Percentiles rank a stretch among this genome's conserved stretches.
Evolutionary conservation across 2,329 filamentous ascomycete genomes (phyloP).

Genomic region (Fusarium protoensiforme): DNA sequence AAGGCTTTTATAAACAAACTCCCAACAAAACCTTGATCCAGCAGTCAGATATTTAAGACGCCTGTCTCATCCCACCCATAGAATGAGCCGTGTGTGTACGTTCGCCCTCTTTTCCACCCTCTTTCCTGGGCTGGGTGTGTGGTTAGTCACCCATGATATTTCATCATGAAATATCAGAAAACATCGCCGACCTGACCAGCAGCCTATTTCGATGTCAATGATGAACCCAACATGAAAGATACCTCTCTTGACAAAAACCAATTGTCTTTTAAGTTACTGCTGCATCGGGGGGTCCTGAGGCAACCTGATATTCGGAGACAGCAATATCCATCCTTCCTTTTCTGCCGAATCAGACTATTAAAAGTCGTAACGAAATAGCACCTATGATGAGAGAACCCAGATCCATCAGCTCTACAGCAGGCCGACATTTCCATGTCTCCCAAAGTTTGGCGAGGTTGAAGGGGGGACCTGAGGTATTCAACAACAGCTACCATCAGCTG

Average conservation of each 20-base stretch:
- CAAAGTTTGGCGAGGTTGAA: background rate
- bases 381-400: background rate
- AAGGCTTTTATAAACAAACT: background rate
- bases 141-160: background rate
- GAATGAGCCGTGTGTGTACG: background rate
- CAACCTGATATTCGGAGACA: background rate
- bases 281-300: background rate
- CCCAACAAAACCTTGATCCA: background rate
- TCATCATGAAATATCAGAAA: background rate
- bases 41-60: background rate
- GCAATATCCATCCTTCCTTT: background rate
- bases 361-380: background rate
- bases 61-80: background rate
- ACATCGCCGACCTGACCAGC: background rate
- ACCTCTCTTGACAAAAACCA: background rate
- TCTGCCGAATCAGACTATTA: background rate
- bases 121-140: background rate
- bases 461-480: background rate
- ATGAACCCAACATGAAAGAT: background rate
- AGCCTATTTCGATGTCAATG: background rate
- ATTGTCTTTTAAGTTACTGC: background rate
- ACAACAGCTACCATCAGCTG: background rate
- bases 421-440: background rate
- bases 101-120: background rate
- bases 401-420: background rate